A percentile compares a stretch with the other conserved stretches of the same genome.
These are phyloP conservation scores for Teratosphaeria epicoccoides DNA, from an alignment of 2,329 filamentous ascomycete species.

Conservation along the genomic window DNA sequence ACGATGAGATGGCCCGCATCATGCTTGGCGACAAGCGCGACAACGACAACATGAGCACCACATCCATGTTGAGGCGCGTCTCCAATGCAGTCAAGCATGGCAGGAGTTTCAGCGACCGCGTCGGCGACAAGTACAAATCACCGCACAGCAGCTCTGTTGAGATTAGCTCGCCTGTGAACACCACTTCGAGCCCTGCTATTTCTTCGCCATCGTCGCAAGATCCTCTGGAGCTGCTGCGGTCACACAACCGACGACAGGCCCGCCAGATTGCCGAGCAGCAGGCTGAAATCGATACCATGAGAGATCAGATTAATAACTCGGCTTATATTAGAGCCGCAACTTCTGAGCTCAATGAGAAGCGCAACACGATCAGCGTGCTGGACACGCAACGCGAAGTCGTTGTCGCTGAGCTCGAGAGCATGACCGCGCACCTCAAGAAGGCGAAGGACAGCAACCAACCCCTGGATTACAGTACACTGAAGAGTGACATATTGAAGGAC, in stretches of 20 bases:
- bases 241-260: constrained; percentile 66
- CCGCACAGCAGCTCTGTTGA: constrained; percentile 35
- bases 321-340: constrained; percentile 65
- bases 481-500: constrained; percentile 51
- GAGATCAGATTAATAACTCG: constrained; percentile 45
- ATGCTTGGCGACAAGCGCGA: constrained; percentile 55
- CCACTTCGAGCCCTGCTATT: constrained; percentile 30
- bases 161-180: constrained; percentile 15
- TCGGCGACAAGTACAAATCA: constrained; percentile 13
- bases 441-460: constrained; percentile 75
- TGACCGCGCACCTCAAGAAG: constrained; percentile 77
- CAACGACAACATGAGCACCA: not conserved
- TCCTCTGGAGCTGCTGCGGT: constrained; percentile 30
- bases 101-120: constrained; percentile 65
- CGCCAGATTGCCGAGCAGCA: constrained; percentile 80
- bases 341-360: constrained; percentile 80
- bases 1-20: constrained; percentile 89
- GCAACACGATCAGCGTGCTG: constrained; percentile 87
- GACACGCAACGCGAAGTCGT: constrained; percentile 94
- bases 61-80: constrained; percentile 70
- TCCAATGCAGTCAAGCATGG: constrained; percentile 92
- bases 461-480: constrained; percentile 64
- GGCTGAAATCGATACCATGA: constrained; percentile 54
- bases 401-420: constrained; percentile 78
- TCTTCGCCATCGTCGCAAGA: constrained; percentile 40